Evolutionary conservation across 306 rosid species (phyloP).

Genomic region (Rosa multiflora): DNA sequence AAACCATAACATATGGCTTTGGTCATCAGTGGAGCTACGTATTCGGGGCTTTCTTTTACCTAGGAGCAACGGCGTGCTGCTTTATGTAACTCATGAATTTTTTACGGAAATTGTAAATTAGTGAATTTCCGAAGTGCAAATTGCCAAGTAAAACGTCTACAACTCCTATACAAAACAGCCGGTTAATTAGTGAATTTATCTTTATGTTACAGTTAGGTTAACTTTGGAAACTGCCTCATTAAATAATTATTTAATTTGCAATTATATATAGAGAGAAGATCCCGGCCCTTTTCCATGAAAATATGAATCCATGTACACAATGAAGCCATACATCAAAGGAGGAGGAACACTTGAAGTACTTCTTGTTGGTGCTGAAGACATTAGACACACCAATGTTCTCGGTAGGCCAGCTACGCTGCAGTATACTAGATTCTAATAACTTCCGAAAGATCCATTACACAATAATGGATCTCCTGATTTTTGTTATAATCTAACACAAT

Average conservation of each 20-base stretch:
- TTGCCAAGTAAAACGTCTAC: not conserved
- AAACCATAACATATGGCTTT: not conserved
- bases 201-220: not conserved
- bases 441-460: not conserved
- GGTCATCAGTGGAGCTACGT: too few relatives aligned
- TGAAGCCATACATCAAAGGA: conserved; percentile 33
- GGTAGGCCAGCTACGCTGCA: conserved; percentile 36
- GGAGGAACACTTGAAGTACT: conserved; percentile 74
- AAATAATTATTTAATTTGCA: not conserved
- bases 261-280: not conserved
- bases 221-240: conserved; percentile 18
- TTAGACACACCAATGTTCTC: conserved; percentile 55
- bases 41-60: too few relatives aligned
- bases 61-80: too few relatives aligned
- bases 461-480: too few relatives aligned
- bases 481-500: not conserved
- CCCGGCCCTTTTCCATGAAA: not conserved
- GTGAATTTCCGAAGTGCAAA: not conserved
- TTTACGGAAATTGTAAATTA: not conserved
- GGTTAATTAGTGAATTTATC: not conserved
- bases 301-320: not conserved
- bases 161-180: not conserved
- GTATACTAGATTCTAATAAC: not conserved
- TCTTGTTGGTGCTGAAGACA: conserved; percentile 70
- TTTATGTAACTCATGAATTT: too few relatives aligned